Evolutionary conservation across 1,284 basidiomycete species (phyloP).

Genomic region (Moniliophthora roreri): DNA sequence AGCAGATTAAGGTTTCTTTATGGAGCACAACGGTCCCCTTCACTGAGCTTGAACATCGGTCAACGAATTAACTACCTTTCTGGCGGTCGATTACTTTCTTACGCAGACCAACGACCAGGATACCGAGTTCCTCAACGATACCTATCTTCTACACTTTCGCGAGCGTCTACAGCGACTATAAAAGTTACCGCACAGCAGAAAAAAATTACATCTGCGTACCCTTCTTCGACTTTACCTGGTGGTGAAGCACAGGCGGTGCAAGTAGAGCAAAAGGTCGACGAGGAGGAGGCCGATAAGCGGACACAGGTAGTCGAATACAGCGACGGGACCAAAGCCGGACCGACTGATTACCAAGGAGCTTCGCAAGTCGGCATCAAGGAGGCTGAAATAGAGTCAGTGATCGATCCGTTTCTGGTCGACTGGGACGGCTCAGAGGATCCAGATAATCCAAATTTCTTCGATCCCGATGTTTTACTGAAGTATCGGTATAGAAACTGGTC

Average conservation of each 20-base stretch:
- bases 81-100: conserved; percentile 19
- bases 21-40: too few species aligned
- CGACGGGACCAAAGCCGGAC: too few species aligned
- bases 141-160: conserved; percentile 7
- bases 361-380: conserved; percentile 9
- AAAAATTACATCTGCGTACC: not conserved
- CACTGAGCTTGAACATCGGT: conserved; percentile 23
- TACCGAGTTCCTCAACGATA: conserved; percentile 19
- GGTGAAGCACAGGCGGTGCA: not conserved
- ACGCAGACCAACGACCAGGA: conserved; percentile 21
- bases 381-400: conserved; percentile 15
- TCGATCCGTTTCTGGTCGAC: conserved; percentile 23
- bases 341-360: not conserved
- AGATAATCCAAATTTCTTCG: conserved; percentile 23
- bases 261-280: too few species aligned
- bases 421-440: conserved; percentile 32
- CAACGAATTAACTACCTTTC: conserved; percentile 25
- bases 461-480: not conserved
- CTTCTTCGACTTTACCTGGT: too few species aligned
- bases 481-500: conserved; percentile 27
- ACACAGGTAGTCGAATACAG: too few species aligned
- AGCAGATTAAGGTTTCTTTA: too few species aligned
- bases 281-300: too few species aligned
- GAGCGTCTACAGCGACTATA: conserved; percentile 12
- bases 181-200: not conserved